phyloP scores from a whole-genome alignment of 2,329 filamentous ascomycete species.

The Acrocalymma vagum region DNA sequence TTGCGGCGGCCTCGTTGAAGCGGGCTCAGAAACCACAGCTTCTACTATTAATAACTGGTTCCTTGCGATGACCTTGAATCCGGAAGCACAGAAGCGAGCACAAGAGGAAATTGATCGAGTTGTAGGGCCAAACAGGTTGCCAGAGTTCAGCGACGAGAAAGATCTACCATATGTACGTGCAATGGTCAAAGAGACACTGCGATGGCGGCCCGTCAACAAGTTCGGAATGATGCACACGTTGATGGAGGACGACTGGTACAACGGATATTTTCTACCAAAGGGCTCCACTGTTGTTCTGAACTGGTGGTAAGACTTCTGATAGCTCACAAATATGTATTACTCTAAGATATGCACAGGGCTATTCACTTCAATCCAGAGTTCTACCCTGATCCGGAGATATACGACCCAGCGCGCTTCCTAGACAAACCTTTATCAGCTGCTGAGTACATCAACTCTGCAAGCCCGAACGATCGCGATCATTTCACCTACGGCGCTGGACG shows the following conservation, averaged over 20 bases:
- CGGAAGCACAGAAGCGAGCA: slow-evolving; percentile 25
- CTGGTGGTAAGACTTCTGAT: too few relatives aligned
- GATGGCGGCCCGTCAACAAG: slow-evolving; percentile 26
- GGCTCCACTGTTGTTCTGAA: slow-evolving; percentile 49
- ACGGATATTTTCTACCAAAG: slow-evolving; percentile 53
- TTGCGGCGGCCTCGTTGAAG: slow-evolving; percentile 8
- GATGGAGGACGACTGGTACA: slow-evolving; percentile 48
- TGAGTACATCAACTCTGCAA: slow-evolving; percentile 5
- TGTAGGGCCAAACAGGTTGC: slow-evolving; percentile 55
- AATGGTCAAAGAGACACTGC: slow-evolving; percentile 51
- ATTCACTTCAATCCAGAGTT: slow-evolving; percentile 42
- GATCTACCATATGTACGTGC: slow-evolving; percentile 41
- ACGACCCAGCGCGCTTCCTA: slow-evolving; percentile 27
- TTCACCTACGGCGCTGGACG: slow-evolving; percentile 30
- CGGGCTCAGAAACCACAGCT: slow-evolving; percentile 14
- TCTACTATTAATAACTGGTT: slow-evolving; percentile 17
- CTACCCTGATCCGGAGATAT: slow-evolving; percentile 15
- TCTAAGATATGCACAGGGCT: too few relatives aligned
- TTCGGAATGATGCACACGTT: slow-evolving; percentile 15
- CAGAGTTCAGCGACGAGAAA: slow-evolving; percentile 55
- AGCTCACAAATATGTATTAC: too few relatives aligned
- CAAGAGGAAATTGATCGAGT: slow-evolving; percentile 55
- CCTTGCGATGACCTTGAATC: slow-evolving; percentile 13
- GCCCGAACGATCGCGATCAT: slow-evolving; percentile 18
- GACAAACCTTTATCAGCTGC: slow-evolving; percentile 16